Evolutionary conservation across 352 stramenopile genomes (phyloP), one percentile per base, ranked within the genome.

Genomic region (Globisporangium uncinulatum): DNA sequence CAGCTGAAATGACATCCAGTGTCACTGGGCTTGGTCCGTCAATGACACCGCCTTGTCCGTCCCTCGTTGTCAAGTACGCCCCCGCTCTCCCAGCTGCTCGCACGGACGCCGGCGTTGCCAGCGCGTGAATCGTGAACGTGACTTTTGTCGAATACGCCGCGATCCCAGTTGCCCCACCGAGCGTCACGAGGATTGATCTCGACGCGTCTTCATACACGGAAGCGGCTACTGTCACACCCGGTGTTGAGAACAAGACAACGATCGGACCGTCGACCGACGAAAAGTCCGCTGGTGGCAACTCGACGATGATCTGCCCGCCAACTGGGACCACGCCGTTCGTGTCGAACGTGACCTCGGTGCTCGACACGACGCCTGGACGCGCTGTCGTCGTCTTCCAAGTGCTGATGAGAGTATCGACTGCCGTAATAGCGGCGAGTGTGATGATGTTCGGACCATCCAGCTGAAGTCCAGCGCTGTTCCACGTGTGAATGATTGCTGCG

Each of bases 341-440:
- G 41, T 69, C 54, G 37, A 89, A 82, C 17, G 65, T 70, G 6
- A 89, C 31, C 4, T 69, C 4, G 7, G 71, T 62, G 43, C 72
- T 66, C 1, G 76, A 86, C 2, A 57, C 74, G 41, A 86, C 69
- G 2, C 76, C 76, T 48, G 76, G 76, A 57, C 69, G 63, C 6
- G 79, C 65, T 11, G 32, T 76, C n/a, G 60, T 52, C 0, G 74
- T 85, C 13, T 39, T 45, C 74, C 74, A 87, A 4, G 42, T 46
- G 14, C 67, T 74, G 0, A 62, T 37, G 8, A 89, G 58, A 29
- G 42, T 58, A 9, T 66, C 63, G 2, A 84, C 66, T 13, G 79
- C 67, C 10, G 68, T 76, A 10, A 86, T 60, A 31, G 63, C 66
- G 9, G 51, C 56, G 3, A 89, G 57, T 9, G 53, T 62, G 1